Percentiles rank a stretch among this genome's conserved stretches.
Conservation (phyloP, 2,329 filamentous ascomycete genomes). For the Sarocladium brachiariae region DNA sequence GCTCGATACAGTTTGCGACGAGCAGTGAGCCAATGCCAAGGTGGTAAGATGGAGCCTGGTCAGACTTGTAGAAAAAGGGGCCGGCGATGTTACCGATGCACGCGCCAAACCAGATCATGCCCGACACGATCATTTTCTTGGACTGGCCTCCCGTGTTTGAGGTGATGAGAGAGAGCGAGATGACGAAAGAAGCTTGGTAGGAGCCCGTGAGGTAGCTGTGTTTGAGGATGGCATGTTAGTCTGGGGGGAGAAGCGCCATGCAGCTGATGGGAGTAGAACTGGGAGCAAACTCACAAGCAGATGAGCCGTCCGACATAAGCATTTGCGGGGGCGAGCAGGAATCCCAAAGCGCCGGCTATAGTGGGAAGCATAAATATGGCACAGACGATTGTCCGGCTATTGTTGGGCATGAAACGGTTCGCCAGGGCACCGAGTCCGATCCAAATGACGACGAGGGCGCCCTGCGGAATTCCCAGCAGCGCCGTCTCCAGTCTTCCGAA, state of each 20-base stretch:
- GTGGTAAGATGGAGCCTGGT: slow-evolving; percentile 38
- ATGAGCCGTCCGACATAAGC: slow-evolving; percentile 36
- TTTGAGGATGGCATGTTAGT: slow-evolving; percentile 30
- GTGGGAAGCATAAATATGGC: slow-evolving; percentile 52
- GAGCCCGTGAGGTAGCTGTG: slow-evolving; percentile 30
- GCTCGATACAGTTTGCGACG: slow-evolving; percentile 29
- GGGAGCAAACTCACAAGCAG: slow-evolving; percentile 36
- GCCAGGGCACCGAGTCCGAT: slow-evolving; percentile 34
- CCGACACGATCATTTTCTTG: slow-evolving; percentile 59
- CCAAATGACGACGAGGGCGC: slow-evolving; percentile 29
- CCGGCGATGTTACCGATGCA: slow-evolving; percentile 55
- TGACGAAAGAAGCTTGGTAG: too few species aligned
- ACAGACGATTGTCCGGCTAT: slow-evolving; percentile 46
- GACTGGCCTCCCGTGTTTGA: slow-evolving; percentile 49
- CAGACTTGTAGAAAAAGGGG: slow-evolving; percentile 54
- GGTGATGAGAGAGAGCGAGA: slow-evolving; percentile 37
- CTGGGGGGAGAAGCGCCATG: slow-evolving; percentile 12
- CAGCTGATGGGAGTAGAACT: too few species aligned
- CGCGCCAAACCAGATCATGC: slow-evolving; percentile 52
- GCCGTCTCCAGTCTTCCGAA: slow-evolving; percentile 30
- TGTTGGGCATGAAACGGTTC: slow-evolving; percentile 31
- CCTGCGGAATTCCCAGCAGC: slow-evolving; percentile 26
- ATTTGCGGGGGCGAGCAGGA: slow-evolving; percentile 43
- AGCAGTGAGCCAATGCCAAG: slow-evolving; percentile 29
- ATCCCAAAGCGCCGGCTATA: slow-evolving; percentile 43